Percentiles rank a stretch among this genome's conserved stretches.
These are phyloP conservation scores for Immersiella caudata DNA, from an alignment of 495 filamentous ascomycete species.

Conservation along the genomic window DNA sequence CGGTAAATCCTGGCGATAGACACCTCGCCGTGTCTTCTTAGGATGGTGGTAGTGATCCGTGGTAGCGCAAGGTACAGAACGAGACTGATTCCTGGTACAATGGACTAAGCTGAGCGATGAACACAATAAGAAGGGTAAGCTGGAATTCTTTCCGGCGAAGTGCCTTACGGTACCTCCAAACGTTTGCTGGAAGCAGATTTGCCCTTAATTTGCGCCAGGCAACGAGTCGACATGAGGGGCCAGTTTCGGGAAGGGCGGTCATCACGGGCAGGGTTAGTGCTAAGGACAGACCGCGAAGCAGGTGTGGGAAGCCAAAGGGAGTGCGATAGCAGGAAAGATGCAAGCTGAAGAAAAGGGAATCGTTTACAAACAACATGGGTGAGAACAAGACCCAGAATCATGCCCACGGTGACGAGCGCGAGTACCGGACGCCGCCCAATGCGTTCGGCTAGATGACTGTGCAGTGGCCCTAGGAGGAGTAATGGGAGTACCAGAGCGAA, in stretches of 20 bases:
- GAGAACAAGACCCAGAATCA: not conserved
- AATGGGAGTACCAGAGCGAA: too few species aligned
- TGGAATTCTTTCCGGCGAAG: too few species aligned
- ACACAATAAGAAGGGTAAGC: too few species aligned
- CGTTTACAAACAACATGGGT: not conserved
- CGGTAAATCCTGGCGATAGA: too few species aligned
- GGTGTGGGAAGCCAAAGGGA: slow-evolving; percentile 1
- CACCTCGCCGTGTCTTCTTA: too few species aligned
- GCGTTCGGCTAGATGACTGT: not conserved
- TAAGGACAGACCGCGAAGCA: not conserved
- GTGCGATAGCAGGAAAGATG: not conserved
- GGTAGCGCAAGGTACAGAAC: not conserved
- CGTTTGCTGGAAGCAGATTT: too few species aligned
- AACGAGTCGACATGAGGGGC: not conserved
- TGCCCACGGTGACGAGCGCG: not conserved
- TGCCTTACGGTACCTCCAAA: too few species aligned
- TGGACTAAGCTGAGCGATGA: not conserved
- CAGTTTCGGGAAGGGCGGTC: not conserved
- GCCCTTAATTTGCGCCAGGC: too few species aligned
- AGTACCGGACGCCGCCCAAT: not conserved
- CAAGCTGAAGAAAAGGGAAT: not conserved
- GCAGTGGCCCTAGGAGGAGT: too few species aligned
- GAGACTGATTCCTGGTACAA: not conserved
- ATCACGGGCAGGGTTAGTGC: not conserved
- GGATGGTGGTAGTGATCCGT: too few species aligned